These are phyloP conservation scores for Trichoderma sp. DNA, from an alignment of 2,329 filamentous ascomycete species.

Conservation along the genomic window DNA sequence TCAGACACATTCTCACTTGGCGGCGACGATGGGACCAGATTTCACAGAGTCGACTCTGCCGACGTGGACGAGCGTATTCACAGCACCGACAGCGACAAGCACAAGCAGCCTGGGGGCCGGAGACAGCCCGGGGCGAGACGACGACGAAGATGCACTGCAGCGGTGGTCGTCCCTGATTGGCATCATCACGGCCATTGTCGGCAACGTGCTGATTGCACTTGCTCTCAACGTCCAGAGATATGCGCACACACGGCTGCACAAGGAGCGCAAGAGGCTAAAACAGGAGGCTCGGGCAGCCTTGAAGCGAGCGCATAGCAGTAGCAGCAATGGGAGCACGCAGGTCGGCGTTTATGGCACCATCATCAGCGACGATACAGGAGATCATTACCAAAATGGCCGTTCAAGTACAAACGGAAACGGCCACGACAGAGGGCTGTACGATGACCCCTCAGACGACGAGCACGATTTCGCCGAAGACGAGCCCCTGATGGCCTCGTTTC, in stretches of 20 bases:
- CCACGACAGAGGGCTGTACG: constrained; percentile 19
- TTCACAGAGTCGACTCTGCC: constrained; percentile 29
- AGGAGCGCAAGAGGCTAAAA: constrained; percentile 61
- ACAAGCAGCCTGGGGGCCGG: not conserved
- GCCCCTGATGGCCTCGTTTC: constrained; percentile 52
- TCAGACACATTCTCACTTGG: constrained; percentile 21
- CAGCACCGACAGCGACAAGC: constrained; percentile 13
- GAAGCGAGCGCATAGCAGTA: constrained; percentile 41
- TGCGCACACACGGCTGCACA: constrained; percentile 80
- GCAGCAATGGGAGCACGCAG: constrained; percentile 25
- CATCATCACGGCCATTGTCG: constrained; percentile 86
- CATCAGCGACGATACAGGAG: constrained; percentile 22
- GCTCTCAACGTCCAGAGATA: constrained; percentile 96
- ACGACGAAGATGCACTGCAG: constrained; percentile 51
- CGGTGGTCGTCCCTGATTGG: constrained; percentile 94
- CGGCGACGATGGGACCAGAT: constrained; percentile 29
- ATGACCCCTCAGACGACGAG: constrained; percentile 19
- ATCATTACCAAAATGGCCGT: constrained; percentile 25
- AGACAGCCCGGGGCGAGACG: constrained; percentile 22
- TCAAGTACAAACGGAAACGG: constrained; percentile 5
- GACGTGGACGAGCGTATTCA: constrained; percentile 17
- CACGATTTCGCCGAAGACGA: constrained; percentile 45
- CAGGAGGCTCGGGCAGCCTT: constrained; percentile 54
- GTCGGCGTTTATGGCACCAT: constrained; percentile 38
- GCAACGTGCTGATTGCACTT: constrained; percentile 91